phyloP scores from a whole-genome alignment of 805 yeast genomes.

The Myxozyma sirexii region DNA sequence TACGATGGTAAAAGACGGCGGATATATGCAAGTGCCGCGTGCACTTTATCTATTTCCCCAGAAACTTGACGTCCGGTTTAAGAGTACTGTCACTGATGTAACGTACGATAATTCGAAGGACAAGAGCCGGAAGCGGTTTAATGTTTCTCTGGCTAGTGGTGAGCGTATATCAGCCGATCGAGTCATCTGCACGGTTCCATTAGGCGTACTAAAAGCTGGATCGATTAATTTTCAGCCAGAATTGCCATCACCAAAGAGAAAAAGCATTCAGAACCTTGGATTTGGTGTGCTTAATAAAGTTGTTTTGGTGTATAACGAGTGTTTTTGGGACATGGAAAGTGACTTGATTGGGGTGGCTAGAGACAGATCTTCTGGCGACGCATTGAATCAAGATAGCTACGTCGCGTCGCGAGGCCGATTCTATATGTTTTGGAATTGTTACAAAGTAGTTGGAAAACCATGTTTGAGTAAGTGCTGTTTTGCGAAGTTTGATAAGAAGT shows the following conservation, averaged over 20 bases:
- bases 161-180: conserved; percentile 48
- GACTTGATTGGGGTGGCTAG: conserved; percentile 42
- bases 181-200: conserved; percentile 46
- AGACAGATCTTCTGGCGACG: conserved; percentile 34
- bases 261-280: conserved; percentile 46
- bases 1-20: conserved; percentile 45
- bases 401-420: conserved; percentile 43
- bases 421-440: conserved; percentile 46
- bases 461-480: conserved; percentile 37
- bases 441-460: conserved; percentile 44
- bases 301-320: conserved; percentile 43
- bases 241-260: conserved; percentile 47
- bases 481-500: background rate
- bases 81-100: conserved; percentile 44
- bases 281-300: conserved; percentile 48
- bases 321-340: conserved; percentile 46
- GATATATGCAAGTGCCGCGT: conserved; percentile 42
- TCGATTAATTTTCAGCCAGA: conserved; percentile 47
- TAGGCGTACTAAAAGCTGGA: conserved; percentile 47
- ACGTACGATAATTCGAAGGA: conserved; percentile 43
- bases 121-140: conserved; percentile 12
- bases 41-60: conserved; percentile 46
- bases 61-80: conserved; percentile 47
- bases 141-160: conserved; percentile 44
- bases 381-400: conserved; percentile 33